Evolutionary conservation across 208 protist species (phyloP), one percentile per base, ranked within the genome.

Genomic region (Acanthamoeba sp.): DNA sequence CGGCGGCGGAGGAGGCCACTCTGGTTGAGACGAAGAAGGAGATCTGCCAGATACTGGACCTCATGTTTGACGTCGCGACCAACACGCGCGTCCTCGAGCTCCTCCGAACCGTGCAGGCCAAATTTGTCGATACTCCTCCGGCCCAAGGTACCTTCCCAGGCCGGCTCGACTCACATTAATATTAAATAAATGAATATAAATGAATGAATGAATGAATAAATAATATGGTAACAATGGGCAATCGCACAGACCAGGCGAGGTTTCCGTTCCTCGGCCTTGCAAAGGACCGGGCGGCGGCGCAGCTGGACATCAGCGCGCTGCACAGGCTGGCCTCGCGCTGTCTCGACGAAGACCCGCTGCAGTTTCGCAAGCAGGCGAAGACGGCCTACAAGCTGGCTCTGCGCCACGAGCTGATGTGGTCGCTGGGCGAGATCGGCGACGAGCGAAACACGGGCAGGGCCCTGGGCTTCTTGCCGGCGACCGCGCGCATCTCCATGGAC

Each of bases 61-160:
- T 93, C 29, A 93, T 93, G 89, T 93, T 80, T 27, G 89, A 93
- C 45, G 45, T 93, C 22, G 89, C 89, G 5, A 22, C 45, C 89
- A 93, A 93, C 64, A 93, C 89, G 50, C 40, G 64, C 24, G 40
- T 93, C 2, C 27, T 91, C 24, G 55, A 91, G 50, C 59, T 91
- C 12, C 84, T 91, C 48, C 50, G 59, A 1, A 34, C 50, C 32
- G 59, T 71, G 14, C 84, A 91, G 84, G 10, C 32, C 36, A 91
- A 66, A 36, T 40, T 91, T 9, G 52, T 18, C 1, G 48, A 16
- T 18, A 10, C 2, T 52, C 62, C 62, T 24, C 22, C 22, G 32
- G 62, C 22, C 29, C 24, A 36, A 9, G 62, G 62, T 71, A 71
- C 59, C 4, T 69, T 24, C 59, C 20, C n/a, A n/a, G n/a, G n/a